Evolutionary conservation across 106 monocot genomes (phyloP).

Genomic region (Iris macrosiphon): DNA sequence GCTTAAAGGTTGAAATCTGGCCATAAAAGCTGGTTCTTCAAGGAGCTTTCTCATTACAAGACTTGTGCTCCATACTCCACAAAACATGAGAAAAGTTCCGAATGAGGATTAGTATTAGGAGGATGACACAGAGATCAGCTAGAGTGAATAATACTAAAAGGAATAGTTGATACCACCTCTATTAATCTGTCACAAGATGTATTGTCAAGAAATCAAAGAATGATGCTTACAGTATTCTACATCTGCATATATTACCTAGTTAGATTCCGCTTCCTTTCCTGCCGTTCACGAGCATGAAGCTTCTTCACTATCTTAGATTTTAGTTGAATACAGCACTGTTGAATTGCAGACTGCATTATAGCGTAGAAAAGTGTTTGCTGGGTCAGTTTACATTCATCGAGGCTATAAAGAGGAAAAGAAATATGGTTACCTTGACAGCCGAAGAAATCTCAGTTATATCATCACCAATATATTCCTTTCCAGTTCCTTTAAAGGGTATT

Average conservation of each 20-base stretch:
- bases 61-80: too few species aligned
- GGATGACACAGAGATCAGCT: too few species aligned
- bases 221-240: too few species aligned
- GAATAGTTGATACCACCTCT: too few species aligned
- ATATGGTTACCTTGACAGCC: constrained; percentile 40
- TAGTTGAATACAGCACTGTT: constrained; percentile 93
- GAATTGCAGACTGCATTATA: constrained; percentile 64
- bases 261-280: constrained; percentile 87
- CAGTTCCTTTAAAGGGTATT: constrained; percentile 98
- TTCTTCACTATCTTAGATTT: constrained; percentile 97
- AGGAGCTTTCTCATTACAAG: too few species aligned
- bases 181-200: too few species aligned
- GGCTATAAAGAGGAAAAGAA: not conserved
- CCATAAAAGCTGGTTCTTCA: too few species aligned
- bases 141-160: too few species aligned
- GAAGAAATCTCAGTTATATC: constrained; percentile 95
- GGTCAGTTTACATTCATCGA: not conserved
- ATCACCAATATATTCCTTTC: constrained; percentile 98
- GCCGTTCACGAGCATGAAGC: constrained; percentile 83
- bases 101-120: too few species aligned
- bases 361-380: not conserved
- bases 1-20: too few species aligned
- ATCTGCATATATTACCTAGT: constrained; percentile 37
- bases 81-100: too few species aligned
- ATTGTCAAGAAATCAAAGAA: too few species aligned